These are phyloP conservation scores for Graphilbum sp. DNA, from an alignment of 2,329 filamentous ascomycete species.

Conservation along the genomic window DNA sequence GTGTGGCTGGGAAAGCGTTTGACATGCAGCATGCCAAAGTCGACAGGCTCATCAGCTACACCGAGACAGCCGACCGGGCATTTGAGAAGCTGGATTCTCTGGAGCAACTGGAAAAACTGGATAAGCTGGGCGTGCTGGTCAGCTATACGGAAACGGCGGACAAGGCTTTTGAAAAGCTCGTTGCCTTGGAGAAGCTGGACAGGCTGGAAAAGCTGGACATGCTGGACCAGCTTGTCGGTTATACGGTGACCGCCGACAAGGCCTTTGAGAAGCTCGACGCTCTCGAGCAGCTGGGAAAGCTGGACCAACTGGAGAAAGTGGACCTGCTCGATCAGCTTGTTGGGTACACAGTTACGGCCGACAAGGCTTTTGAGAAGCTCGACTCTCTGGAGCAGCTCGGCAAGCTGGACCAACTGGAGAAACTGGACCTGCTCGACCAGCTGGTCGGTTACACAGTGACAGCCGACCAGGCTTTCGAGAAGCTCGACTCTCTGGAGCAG, in stretches of 20 bases:
- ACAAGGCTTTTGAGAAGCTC: slow-evolving; percentile 5
- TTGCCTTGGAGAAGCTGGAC: slow-evolving; percentile 3
- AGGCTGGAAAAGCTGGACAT: slow-evolving; percentile 3
- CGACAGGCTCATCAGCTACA: slow-evolving; percentile 5
- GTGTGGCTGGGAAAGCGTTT: slow-evolving; percentile 7
- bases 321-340: slow-evolving; percentile 35
- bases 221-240: slow-evolving; percentile 7
- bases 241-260: slow-evolving; percentile 1
- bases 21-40: slow-evolving; percentile 7
- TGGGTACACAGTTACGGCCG: slow-evolving; percentile 62
- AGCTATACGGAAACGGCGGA: slow-evolving; percentile 62
- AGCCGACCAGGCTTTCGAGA: slow-evolving; percentile 34
- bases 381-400: not conserved
- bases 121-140: slow-evolving; percentile 42
- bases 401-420: not conserved
- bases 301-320: slow-evolving; percentile 1
- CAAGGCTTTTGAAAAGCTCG: slow-evolving; percentile 6
- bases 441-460: slow-evolving; percentile 47
- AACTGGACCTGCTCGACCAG: slow-evolving; percentile 16
- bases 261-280: too few relatives aligned
- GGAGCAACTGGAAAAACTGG: slow-evolving; percentile 26
- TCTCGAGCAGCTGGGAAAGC: slow-evolving; percentile 1
- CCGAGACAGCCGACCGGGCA: not conserved
- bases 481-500: not conserved
- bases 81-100: slow-evolving; percentile 1